Base-by-base conservation (phyloP, 2,329 filamentous ascomycete genomes). In the Alternaria dauci region DNA sequence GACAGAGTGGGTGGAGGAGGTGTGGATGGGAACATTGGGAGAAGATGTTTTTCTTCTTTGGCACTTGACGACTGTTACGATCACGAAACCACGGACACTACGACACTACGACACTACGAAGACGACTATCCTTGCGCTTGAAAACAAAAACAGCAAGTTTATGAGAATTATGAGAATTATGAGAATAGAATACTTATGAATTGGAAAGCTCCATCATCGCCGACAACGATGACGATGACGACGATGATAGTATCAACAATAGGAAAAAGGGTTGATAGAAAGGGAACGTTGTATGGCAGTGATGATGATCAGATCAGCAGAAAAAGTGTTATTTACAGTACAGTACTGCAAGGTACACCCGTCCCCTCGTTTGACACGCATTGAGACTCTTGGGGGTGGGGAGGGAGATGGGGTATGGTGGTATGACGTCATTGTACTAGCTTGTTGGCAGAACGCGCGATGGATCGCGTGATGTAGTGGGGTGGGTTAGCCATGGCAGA, bases 311-410 rank as follows among this genome's bases (percentile, higher is more conserved):
- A 61, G 70, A 73, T 72, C 67, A 70, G 62, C 50, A 61, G 7
- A 14, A 23, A 23, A 23, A 23, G 20, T 2, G 20, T 23, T 23
- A 23, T 23, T 23, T 23, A 23, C 20, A 23, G 20, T 23, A 23
- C 20, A 23, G 8, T 65, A 62, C 71, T 77, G 74, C 74, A 76
- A 78, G 75, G 75, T 69, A 76, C 75, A 75, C 69, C 73, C 73
- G 73, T 65, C 43, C 30, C 28, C 8, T n/a, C 28, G 11, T 30
- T 2, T 30, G 28, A 30, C 28, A 23, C 28, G 11, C 11, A 8
- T 30, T 30, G 28, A 30, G 32, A 8, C 5, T 36, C 32, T 36
- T 36, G 32, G 32, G 32, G 32, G 14, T 36, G 11, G 2, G 14
- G 32, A 16, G 14, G 5, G 5, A 5, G 12, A 8, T 30, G 28